Evolutionary conservation across 805 yeast species (phyloP), one percentile per base, ranked within the genome.

Genomic region (Sugiyamaella americana): DNA sequence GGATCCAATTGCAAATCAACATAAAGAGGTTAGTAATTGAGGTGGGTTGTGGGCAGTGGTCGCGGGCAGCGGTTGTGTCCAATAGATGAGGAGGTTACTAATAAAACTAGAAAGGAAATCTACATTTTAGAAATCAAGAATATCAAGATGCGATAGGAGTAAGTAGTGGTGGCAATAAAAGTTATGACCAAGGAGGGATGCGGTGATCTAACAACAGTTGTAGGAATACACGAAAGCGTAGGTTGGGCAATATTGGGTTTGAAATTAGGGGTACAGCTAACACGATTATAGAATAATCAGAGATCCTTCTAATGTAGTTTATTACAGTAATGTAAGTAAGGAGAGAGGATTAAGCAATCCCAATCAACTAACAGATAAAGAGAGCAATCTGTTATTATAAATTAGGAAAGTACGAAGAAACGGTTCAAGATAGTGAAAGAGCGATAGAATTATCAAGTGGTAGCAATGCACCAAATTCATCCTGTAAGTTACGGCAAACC

Each of bases 221-320:
- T 35, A 55, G 57, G 56, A 51, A 29, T 57, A 58, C 42, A 54
- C 60, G 5, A 53, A 51, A 24, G 61, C 60, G 60, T 58, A 57
- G n/a, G 60, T 42, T n/a, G n/a, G n/a, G n/a, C n/a, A n/a, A n/a
- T n/a, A 13, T 6, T 4, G 17, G 37, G 17, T 29, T 17, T 21
- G 22, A 16, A 10, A 36, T 22, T 3, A 8, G 13, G 16, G 5
- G 36, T 8, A 40, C 23, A 21, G 22, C 20, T 5, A 5, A 11
- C 22, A 3, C n/a, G n/a, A n/a, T 18, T 4, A 17, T 13, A 50
- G 63, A 18, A 51, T 60, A 30, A 49, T 57, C 26, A 48, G 49
- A 37, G 58, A 58, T 39, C 51, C 57, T n/a, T 16, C 46, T 5
- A 54, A 55, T 35, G 52, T 58, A 6, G 57, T 45, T 11, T 58